These are phyloP conservation scores for Crithidia expoeki DNA, from an alignment of 208 protist species.

Conservation along the genomic window DNA sequence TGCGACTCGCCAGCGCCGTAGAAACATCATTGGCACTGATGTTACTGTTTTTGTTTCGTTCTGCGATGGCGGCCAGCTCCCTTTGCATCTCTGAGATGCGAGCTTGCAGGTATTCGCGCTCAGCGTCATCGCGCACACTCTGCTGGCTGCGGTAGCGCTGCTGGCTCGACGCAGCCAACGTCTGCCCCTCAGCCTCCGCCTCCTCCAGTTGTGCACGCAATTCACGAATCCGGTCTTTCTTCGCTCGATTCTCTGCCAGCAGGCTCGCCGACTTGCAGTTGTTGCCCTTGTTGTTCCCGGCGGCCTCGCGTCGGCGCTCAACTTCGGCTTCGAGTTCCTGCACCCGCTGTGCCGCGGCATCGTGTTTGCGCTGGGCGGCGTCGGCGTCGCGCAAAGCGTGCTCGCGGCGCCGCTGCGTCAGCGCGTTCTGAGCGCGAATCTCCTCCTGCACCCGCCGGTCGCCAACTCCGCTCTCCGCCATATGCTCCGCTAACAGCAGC, in stretches of 20 bases:
- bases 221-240: constrained; percentile 38
- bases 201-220: constrained; percentile 40
- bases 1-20: not conserved
- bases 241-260: constrained; percentile 38
- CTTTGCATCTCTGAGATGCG: constrained; percentile 52
- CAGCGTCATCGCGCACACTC: constrained; percentile 34
- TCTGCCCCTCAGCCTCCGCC: constrained; percentile 1
- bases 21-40: not conserved
- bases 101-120: constrained; percentile 53
- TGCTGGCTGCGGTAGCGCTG: constrained; percentile 1
- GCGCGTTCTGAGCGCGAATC: constrained; percentile 60
- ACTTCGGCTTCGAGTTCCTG: constrained; percentile 38
- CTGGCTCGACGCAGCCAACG: not conserved
- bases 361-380: constrained; percentile 52
- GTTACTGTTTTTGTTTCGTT: not conserved
- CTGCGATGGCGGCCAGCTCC: constrained; percentile 25
- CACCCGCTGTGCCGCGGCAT: constrained; percentile 45
- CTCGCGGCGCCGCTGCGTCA: constrained; percentile 63
- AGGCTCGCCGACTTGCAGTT: constrained; percentile 32
- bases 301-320: constrained; percentile 17
- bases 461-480: constrained; percentile 40
- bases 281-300: not conserved
- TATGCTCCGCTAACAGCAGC: constrained; percentile 45
- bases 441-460: constrained; percentile 61
- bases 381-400: constrained; percentile 59